These are phyloP conservation scores for Solanum sejunctum DNA, from an alignment of 257 asterid genomes.

Conservation along the genomic window DNA sequence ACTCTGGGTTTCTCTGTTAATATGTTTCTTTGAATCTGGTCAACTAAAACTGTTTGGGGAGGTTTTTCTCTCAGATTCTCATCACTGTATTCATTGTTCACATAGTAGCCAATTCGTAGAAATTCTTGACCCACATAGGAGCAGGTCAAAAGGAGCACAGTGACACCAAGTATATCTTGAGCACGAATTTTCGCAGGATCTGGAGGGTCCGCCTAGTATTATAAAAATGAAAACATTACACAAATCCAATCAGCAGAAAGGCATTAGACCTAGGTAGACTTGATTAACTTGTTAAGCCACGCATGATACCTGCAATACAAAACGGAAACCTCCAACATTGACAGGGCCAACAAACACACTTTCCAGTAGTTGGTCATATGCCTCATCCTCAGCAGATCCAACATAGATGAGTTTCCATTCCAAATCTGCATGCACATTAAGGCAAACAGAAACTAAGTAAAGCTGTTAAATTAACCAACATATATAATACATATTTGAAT, in stretches of 20 bases:
- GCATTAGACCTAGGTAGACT: neutral
- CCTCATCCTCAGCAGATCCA: conserved; percentile 97
- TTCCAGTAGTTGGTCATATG: conserved; percentile 84
- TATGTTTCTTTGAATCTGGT: conserved; percentile 75
- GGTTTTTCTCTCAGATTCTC: conserved; percentile 83
- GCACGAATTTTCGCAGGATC: conserved; percentile 84
- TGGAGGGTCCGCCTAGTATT: conserved; percentile 80
- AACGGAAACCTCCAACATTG: conserved; percentile 82
- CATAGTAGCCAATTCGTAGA: conserved; percentile 87
- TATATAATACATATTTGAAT: neutral
- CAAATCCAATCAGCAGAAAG: neutral
- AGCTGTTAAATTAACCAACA: neutral
- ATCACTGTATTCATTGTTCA: conserved; percentile 76
- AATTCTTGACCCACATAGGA: conserved; percentile 91
- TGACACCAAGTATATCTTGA: conserved; percentile 87
- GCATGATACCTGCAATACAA: conserved; percentile 63
- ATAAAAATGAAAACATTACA: neutral
- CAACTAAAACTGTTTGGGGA: conserved; percentile 71
- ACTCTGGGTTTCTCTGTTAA: conserved; percentile 84
- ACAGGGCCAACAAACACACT: conserved; percentile 98
- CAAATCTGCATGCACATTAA: conserved; percentile 44
- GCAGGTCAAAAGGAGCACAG: conserved; percentile 85
- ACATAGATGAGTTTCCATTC: conserved; percentile 97
- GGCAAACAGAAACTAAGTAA: neutral
- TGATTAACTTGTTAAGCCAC: neutral